Conservation (phyloP, 768 basidiomycete species). For the Udeniomyces megalosporus region DNA sequence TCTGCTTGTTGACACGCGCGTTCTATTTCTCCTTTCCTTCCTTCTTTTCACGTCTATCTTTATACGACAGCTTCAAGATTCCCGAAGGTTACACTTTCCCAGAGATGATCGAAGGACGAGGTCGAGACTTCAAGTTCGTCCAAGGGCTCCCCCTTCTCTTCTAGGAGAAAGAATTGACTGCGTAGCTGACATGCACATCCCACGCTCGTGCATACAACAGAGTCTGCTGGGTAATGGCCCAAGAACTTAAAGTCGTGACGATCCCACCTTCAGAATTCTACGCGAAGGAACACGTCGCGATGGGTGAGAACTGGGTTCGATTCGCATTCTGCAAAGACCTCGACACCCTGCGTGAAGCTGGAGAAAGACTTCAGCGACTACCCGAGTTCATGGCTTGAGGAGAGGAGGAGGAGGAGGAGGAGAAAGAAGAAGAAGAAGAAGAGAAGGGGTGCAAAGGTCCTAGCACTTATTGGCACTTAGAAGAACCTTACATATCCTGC, state of each 20-base stretch:
- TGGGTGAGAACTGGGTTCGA: slow-evolving; percentile 72
- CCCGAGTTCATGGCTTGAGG: slow-evolving; percentile 48
- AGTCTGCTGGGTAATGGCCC: slow-evolving; percentile 88
- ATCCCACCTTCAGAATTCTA: slow-evolving; percentile 74
- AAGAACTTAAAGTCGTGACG: slow-evolving; percentile 75
- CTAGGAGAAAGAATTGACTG: too few relatives aligned
- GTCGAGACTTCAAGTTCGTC: slow-evolving; percentile 66
- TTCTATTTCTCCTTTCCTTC: too few relatives aligned
- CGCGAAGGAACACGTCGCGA: slow-evolving; percentile 64
- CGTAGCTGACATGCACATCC: too few relatives aligned
- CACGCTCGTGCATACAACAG: too few relatives aligned
- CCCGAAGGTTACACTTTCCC: slow-evolving; percentile 79
- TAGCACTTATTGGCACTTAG: not conserved
- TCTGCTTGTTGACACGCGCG: too few relatives aligned
- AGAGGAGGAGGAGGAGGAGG: too few relatives aligned
- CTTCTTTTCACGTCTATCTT: too few relatives aligned
- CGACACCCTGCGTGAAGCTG: slow-evolving; percentile 66
- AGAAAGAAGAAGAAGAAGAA: not conserved
- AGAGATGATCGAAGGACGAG: slow-evolving; percentile 52
- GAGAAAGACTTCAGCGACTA: slow-evolving; percentile 58
- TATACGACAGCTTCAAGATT: slow-evolving; percentile 40
- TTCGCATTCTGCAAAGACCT: slow-evolving; percentile 86
- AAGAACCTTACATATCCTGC: not conserved
- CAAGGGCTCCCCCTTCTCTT: too few relatives aligned
- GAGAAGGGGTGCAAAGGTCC: not conserved